phyloP scores from a whole-genome alignment of 305 asterid species.

The Striga hermonthica region DNA sequence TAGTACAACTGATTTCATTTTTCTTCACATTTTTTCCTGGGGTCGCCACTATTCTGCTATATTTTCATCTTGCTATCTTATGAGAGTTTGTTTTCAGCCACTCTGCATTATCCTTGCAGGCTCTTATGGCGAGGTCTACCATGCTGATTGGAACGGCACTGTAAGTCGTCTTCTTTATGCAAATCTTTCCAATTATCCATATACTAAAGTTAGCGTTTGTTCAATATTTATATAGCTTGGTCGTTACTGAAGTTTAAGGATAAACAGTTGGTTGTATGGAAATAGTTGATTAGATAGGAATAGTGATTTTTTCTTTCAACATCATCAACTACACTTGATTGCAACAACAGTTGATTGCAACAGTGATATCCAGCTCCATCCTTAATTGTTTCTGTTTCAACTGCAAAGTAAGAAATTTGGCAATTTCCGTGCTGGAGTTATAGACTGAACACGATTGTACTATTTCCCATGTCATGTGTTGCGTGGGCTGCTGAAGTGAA shows the following conservation, averaged over 20 bases:
- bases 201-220: conserved; percentile 13
- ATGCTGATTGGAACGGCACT: conserved; percentile 99
- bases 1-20: conserved; percentile 27
- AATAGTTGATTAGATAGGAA: background rate
- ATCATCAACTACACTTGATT: conserved; percentile 1
- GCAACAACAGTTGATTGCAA: too few relatives aligned
- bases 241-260: conserved; percentile 8
- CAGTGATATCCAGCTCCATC: too few relatives aligned
- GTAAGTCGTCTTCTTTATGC: conserved; percentile 52
- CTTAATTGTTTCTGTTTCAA: too few relatives aligned
- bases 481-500: too few relatives aligned
- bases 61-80: conserved; percentile 13
- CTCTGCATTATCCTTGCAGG: conserved; percentile 51
- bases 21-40: too few relatives aligned
- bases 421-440: too few relatives aligned
- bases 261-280: background rate
- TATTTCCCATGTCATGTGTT: too few relatives aligned
- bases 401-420: too few relatives aligned
- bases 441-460: too few relatives aligned
- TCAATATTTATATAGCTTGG: conserved; percentile 7
- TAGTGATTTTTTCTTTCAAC: conserved; percentile 7
- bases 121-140: conserved; percentile 99
- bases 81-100: conserved; percentile 15
- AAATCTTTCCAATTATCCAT: conserved; percentile 20
- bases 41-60: too few relatives aligned